phyloP scores from a whole-genome alignment of 1,139 yeast genomes.

The Spathaspora sp. region DNA sequence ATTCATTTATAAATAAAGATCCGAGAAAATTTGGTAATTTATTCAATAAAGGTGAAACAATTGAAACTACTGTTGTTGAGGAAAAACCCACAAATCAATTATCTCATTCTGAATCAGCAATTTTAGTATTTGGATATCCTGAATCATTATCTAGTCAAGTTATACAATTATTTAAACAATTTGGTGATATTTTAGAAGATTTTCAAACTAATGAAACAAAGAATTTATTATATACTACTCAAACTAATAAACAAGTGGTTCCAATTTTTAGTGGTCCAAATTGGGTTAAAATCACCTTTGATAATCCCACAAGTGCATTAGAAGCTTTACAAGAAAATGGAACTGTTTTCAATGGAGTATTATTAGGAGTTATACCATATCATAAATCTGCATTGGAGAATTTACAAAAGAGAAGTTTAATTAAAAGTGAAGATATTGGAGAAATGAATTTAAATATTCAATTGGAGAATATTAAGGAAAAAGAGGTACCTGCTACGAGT shows the following conservation, averaged over 20 bases:
- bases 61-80: constrained; percentile 10
- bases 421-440: constrained; percentile 58
- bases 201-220: constrained; percentile 46
- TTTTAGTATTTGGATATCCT: constrained; percentile 87
- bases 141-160: constrained; percentile 68
- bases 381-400: constrained; percentile 61
- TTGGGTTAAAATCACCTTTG: constrained; percentile 88
- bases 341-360: constrained; percentile 62
- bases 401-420: constrained; percentile 55
- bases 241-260: constrained; percentile 20
- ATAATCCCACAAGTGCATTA: constrained; percentile 69
- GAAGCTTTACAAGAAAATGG: constrained; percentile 88
- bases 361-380: constrained; percentile 78
- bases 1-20: constrained; percentile 39
- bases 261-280: constrained; percentile 84
- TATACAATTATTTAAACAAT: constrained; percentile 72
- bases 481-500: not conserved
- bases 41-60: constrained; percentile 33
- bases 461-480: constrained; percentile 1
- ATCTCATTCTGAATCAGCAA: constrained; percentile 54
- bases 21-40: constrained; percentile 48
- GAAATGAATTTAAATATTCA: constrained; percentile 24
- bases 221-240: constrained; percentile 13
- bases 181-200: constrained; percentile 79
- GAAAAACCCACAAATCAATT: constrained; percentile 19